Percentiles rank a stretch among this genome's conserved stretches.
Evolutionary conservation across 2,329 filamentous ascomycete species (phyloP).

Genomic region (Ceratocystis variospora): DNA sequence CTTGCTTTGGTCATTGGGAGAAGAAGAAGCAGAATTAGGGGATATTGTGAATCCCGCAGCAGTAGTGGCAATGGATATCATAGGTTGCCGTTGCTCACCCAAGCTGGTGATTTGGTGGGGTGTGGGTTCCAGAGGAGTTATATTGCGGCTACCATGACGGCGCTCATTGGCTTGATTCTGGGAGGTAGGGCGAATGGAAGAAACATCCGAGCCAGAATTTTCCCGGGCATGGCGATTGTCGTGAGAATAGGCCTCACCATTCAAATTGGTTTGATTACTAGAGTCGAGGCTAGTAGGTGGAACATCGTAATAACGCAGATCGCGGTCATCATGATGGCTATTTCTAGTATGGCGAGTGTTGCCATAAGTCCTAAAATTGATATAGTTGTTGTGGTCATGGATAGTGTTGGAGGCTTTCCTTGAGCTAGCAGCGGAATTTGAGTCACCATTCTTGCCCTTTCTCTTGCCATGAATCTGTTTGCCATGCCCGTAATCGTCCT

Average conservation of each 20-base stretch:
- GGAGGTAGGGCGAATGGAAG: not conserved
- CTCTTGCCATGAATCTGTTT: not conserved
- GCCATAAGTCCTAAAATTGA: not conserved
- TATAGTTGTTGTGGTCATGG: constrained; percentile 5
- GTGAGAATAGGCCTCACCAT: not conserved
- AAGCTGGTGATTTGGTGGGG: constrained; percentile 13
- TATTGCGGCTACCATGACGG: constrained; percentile 15
- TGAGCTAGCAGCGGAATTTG: not conserved
- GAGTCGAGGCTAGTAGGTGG: not conserved
- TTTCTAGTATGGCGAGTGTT: not conserved
- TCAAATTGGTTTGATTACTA: not conserved
- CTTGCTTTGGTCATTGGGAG: not conserved
- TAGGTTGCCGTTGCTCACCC: constrained; percentile 8
- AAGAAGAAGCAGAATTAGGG: not conserved
- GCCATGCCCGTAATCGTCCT: constrained; percentile 16
- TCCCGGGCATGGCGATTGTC: not conserved
- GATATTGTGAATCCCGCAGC: not conserved
- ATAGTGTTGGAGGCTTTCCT: constrained; percentile 1
- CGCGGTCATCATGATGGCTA: not conserved
- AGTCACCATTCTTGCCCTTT: not conserved
- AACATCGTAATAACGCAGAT: not conserved
- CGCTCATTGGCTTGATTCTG: constrained; percentile 5
- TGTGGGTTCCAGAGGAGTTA: constrained; percentile 16
- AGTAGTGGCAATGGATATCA: not conserved
- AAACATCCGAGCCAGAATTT: constrained; percentile 1